Conservation (phyloP, 1,284 basidiomycete genomes). For the Pseudozyma hubeiensis region DNA sequence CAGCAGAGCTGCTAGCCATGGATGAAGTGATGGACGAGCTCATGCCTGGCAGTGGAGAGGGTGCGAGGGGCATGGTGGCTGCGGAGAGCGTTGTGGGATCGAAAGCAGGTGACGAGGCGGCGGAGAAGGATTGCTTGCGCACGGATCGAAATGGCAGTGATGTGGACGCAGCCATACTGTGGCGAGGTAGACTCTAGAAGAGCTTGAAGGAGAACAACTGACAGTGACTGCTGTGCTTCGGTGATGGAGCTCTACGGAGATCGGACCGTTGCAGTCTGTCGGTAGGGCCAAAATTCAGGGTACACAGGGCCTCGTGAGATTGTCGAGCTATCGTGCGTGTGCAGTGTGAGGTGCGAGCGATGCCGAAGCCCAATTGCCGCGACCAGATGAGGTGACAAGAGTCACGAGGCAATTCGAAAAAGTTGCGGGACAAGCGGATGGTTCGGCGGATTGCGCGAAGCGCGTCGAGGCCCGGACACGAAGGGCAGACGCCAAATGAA, state of each 20-base stretch:
- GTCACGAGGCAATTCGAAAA: not conserved
- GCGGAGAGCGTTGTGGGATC: constrained; percentile 35
- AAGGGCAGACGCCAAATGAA: constrained; percentile 7
- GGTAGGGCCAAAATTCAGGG: no score
- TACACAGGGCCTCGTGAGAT: no score
- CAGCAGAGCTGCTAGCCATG: constrained; percentile 34
- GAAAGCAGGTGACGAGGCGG: constrained; percentile 33
- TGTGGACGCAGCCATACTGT: constrained; percentile 45
- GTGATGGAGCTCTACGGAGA: not conserved
- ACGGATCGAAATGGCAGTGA: constrained; percentile 44
- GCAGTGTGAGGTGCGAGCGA: no score
- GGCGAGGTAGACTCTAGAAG: not conserved
- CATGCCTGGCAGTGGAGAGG: constrained; percentile 33
- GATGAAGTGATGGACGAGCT: constrained; percentile 18
- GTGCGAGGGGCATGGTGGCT: constrained; percentile 34
- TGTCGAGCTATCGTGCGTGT: no score
- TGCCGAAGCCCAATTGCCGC: not conserved
- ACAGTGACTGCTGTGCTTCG: constrained; percentile 1
- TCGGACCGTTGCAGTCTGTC: not conserved
- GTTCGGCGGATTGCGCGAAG: constrained; percentile 13
- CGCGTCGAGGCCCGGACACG: not conserved
- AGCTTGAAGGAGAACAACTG: constrained; percentile 5
- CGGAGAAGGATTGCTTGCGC: constrained; percentile 47
- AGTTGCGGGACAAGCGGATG: not conserved
- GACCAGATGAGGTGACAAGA: not conserved